phyloP scores from a whole-genome alignment of 768 basidiomycete species.

The Xerocomellus amylosporus region DNA sequence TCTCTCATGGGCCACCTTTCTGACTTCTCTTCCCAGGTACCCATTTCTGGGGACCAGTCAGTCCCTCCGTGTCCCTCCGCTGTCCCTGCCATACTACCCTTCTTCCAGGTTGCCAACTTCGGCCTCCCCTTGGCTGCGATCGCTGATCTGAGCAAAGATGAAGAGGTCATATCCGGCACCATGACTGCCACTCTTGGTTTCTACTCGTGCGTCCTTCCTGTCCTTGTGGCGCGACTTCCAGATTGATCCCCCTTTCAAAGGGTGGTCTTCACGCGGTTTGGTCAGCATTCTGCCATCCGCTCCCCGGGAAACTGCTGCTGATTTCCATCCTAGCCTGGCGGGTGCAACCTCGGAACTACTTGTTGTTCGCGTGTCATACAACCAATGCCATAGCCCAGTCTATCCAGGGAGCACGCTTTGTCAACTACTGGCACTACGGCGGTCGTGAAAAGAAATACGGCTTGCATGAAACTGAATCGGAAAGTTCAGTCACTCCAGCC shows the following conservation, averaged over 20 bases:
- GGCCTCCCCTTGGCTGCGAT: slow-evolving; percentile 94
- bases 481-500: slow-evolving; percentile 49
- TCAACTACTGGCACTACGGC: slow-evolving; percentile 89
- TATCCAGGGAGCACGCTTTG: slow-evolving; percentile 79
- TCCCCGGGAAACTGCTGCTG: not conserved
- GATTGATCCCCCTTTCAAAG: slow-evolving; percentile 29
- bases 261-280: slow-evolving; percentile 93
- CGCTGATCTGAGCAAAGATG: slow-evolving; percentile 87
- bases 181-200: slow-evolving; percentile 90
- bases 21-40: slow-evolving; percentile 59
- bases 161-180: slow-evolving; percentile 93
- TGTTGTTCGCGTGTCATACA: slow-evolving; percentile 89
- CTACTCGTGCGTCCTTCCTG: slow-evolving; percentile 77
- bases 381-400: slow-evolving; percentile 89
- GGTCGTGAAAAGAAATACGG: slow-evolving; percentile 74
- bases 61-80: slow-evolving; percentile 32
- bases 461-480: slow-evolving; percentile 30
- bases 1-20: slow-evolving; percentile 3
- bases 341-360: slow-evolving; percentile 94
- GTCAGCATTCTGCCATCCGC: slow-evolving; percentile 35
- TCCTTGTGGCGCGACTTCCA: slow-evolving; percentile 5
- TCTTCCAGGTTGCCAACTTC: slow-evolving; percentile 90
- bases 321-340: slow-evolving; percentile 67
- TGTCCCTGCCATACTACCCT: slow-evolving; percentile 7
- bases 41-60: slow-evolving; percentile 96